Base-by-base conservation (phyloP, 2,329 filamentous ascomycete genomes). In the Fusarium nodosum region DNA sequence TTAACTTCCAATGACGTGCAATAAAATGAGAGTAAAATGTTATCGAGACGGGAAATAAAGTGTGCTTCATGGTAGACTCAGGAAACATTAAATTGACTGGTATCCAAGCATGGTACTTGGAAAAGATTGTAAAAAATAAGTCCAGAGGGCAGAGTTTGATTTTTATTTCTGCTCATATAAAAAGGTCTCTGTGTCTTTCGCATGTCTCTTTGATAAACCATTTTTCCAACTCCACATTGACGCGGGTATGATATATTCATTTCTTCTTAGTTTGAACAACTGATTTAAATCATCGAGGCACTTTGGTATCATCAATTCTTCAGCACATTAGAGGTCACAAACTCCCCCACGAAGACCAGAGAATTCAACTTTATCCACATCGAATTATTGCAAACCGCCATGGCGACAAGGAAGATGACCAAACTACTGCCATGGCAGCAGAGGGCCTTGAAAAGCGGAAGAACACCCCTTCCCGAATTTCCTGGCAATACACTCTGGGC, bases 271-370 rank as follows among this genome's bases (percentile, higher is more conserved):
- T 7, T 38, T 9, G 34, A 38, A 4, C 18, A 36, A 38, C 2
- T 5, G 10, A 9, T 7, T 18, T 10, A 6, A 38, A 0, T 12
- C 18, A 18, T 1, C 5, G 10, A n/a, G 18, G 0, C 10, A 38
- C 5, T 5, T 11, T n/a, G 9, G 11, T 5, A 36, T 12, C 6
- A 13, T 38, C n/a, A 2, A 38, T 20, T 12, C n/a, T 20, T 38
- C 18, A 13, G 12, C n/a, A 12, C 3, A 39, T n/a, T 39, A 3
- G 11, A 39, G 11, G 3, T 22, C 20, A 7, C 12, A 13, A 1
- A n/a, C 20, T 11, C 11, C 1, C 36, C 36, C 12, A 13, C 36
- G 11, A 39, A 39, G 4, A 12, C n/a, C n/a, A 39, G 13, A 3
- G 4, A 3, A 39, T 13, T 39, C n/a, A 6, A 39, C 5, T 39